These are phyloP conservation scores for Eleusine coracana DNA, from an alignment of 176 grass and related monocot genomes.

Conservation along the genomic window DNA sequence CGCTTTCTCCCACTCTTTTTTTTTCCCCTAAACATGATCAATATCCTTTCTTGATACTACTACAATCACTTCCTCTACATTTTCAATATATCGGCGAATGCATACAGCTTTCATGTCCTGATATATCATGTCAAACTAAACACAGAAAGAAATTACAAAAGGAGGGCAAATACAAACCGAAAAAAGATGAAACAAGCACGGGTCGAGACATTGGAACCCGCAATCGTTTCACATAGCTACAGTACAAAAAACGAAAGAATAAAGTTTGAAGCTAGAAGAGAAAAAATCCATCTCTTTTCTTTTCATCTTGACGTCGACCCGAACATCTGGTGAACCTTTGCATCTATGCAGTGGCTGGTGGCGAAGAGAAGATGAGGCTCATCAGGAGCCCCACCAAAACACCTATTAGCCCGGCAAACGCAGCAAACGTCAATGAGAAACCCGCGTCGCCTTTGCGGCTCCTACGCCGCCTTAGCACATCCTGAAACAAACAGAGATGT, in stretches of 20 bases:
- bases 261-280: slow-evolving; percentile 14
- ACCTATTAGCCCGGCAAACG: slow-evolving; percentile 80
- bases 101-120: slow-evolving; percentile 25
- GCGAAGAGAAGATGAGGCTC: slow-evolving; percentile 72
- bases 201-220: slow-evolving; percentile 12
- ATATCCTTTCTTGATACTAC: neutral
- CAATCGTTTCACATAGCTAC: slow-evolving; percentile 34
- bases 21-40: neutral
- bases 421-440: slow-evolving; percentile 81
- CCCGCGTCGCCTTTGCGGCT: slow-evolving; percentile 63
- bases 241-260: slow-evolving; percentile 47
- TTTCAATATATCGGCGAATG: slow-evolving; percentile 39
- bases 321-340: slow-evolving; percentile 10
- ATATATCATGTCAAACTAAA: slow-evolving; percentile 34
- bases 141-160: slow-evolving; percentile 26
- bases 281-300: neutral
- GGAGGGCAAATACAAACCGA: slow-evolving; percentile 33
- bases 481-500: slow-evolving; percentile 53
- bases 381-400: slow-evolving; percentile 77
- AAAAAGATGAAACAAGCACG: slow-evolving; percentile 8
- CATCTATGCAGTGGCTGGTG: slow-evolving; percentile 47
- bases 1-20: too few relatives aligned
- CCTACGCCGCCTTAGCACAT: slow-evolving; percentile 71
- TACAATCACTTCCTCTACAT: slow-evolving; percentile 13
- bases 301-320: neutral